phyloP scores from a whole-genome alignment of 768 basidiomycete species.

The Polyporus arcularius region DNA sequence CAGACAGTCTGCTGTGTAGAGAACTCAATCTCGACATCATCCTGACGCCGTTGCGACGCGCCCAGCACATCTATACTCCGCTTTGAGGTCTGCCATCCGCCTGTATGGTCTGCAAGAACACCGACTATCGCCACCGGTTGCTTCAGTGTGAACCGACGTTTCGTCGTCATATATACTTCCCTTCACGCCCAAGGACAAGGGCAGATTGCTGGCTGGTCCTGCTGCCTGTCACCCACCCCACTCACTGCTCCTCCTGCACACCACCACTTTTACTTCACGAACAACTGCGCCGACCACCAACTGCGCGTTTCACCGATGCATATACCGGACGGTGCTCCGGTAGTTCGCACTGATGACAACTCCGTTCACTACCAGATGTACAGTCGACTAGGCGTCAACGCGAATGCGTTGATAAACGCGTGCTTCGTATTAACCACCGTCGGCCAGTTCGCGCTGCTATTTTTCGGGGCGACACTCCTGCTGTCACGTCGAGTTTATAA shows the following conservation, averaged over 20 bases:
- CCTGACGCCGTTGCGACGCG: neutral
- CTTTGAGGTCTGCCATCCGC: neutral
- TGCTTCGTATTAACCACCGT: constrained; percentile 17
- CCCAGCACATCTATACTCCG: neutral
- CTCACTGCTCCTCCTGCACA: neutral
- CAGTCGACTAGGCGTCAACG: constrained; percentile 7
- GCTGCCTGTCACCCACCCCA: neutral
- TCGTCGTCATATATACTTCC: neutral
- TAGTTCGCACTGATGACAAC: neutral
- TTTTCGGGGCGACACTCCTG: constrained; percentile 16
- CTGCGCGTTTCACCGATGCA: neutral
- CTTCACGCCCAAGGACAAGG: neutral
- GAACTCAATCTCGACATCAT: neutral
- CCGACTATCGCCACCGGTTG: neutral
- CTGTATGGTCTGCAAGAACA: neutral
- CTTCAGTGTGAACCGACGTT: neutral
- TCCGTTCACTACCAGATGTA: constrained; percentile 2
- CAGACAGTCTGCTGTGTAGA: neutral
- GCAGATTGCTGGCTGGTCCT: constrained; percentile 10
- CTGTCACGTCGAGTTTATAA: constrained; percentile 8
- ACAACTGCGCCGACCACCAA: neutral
- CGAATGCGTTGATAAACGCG: constrained; percentile 16
- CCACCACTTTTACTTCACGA: neutral
- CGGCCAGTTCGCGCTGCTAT: constrained; percentile 17
- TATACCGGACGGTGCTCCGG: neutral